Conservation (phyloP, 768 basidiomycete genomes). For the Pleurotus sapidus region DNA sequence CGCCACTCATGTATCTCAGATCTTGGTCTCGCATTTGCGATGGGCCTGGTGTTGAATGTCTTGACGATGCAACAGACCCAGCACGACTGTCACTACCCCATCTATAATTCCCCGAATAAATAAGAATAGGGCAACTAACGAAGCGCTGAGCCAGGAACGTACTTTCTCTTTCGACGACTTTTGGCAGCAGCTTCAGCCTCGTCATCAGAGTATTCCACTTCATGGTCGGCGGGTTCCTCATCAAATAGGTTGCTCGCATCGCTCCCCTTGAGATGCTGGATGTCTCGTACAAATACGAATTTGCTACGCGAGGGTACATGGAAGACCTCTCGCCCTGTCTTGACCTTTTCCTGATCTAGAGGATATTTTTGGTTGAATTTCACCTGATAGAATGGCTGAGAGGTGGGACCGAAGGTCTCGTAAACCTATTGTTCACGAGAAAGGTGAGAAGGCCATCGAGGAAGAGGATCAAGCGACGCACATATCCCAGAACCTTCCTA, state of each 20-base stretch:
- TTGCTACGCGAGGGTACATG: conserved; percentile 79
- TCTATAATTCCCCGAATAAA: conserved; percentile 27
- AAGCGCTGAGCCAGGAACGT: conserved; percentile 15
- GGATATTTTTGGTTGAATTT: conserved; percentile 71
- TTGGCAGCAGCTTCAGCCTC: conserved; percentile 82
- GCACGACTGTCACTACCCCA: conserved; percentile 47
- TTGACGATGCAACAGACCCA: conserved; percentile 48
- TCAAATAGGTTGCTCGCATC: conserved; percentile 95
- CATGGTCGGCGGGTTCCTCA: conserved; percentile 88
- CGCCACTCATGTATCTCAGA: conserved; percentile 45
- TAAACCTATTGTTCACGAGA: conserved; percentile 56
- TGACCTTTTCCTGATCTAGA: conserved; percentile 53
- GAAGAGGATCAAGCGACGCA: conserved; percentile 36
- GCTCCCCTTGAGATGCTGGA: conserved; percentile 75
- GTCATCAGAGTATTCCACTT: conserved; percentile 94
- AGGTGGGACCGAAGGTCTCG: conserved; percentile 95
- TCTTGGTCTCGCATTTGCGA: conserved; percentile 57
- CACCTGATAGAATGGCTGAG: conserved; percentile 86
- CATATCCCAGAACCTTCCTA: conserved; percentile 85
- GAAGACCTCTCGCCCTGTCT: conserved; percentile 64
- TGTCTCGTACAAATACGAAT: conserved; percentile 78
- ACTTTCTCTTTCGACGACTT: conserved; percentile 60
- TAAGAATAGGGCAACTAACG: conserved; percentile 1
- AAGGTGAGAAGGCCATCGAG: conserved; percentile 7
- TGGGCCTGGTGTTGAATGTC: conserved; percentile 51